Conservation (phyloP, 257 asterid species). For the Fraxinus quadrangulata region DNA sequence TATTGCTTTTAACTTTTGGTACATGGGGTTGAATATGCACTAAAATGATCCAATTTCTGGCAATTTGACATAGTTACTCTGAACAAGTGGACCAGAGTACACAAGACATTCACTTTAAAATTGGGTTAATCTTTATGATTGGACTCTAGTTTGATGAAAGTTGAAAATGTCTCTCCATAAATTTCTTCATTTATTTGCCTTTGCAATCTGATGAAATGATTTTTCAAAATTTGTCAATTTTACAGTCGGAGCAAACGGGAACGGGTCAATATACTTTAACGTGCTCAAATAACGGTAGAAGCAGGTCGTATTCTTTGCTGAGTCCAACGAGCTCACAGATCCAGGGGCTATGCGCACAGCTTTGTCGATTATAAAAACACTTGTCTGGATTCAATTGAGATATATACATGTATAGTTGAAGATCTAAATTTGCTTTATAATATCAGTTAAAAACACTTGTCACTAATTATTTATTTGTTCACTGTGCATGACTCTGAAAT, state of each 20-base stretch:
- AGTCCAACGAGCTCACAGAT: constrained; percentile 57
- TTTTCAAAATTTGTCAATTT: constrained; percentile 5
- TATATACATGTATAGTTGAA: neutral
- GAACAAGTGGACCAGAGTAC: neutral
- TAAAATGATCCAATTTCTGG: neutral
- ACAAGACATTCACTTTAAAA: too few species aligned
- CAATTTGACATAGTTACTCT: neutral
- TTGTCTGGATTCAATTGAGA: neutral
- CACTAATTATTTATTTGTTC: neutral
- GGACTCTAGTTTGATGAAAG: neutral
- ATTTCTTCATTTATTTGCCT: neutral
- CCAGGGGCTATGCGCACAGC: constrained; percentile 78
- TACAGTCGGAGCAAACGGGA: constrained; percentile 78
- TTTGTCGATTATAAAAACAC: constrained; percentile 51
- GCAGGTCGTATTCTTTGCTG: constrained; percentile 45
- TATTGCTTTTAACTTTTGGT: neutral
- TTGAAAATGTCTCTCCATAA: neutral
- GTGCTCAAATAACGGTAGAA: constrained; percentile 69
- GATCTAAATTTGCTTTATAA: neutral
- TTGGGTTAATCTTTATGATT: too few species aligned
- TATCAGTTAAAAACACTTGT: neutral
- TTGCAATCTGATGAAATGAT: neutral
- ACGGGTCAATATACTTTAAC: constrained; percentile 50
- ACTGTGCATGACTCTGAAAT: neutral
- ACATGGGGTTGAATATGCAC: too few species aligned